A percentile compares a stretch with the other conserved stretches of the same genome.
These are phyloP conservation scores for Diplodia intermedia DNA, from an alignment of 2,329 filamentous ascomycete species.

Conservation along the genomic window DNA sequence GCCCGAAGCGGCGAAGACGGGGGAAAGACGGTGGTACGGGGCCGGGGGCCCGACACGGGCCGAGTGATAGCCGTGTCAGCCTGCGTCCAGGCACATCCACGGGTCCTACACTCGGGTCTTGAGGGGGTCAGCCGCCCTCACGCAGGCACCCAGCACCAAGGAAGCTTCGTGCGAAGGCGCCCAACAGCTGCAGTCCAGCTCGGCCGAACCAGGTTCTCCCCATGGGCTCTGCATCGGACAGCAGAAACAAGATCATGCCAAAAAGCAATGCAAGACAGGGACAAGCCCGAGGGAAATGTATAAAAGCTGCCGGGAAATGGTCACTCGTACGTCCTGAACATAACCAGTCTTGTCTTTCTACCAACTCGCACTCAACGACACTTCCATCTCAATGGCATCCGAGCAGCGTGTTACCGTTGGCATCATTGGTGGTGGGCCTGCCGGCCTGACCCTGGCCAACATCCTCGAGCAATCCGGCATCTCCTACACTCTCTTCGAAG, in stretches of 20 bases:
- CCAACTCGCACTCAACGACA: not conserved
- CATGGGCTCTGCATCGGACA: not conserved
- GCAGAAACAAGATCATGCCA: not conserved
- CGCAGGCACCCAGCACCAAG: not conserved
- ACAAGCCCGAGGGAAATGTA: not conserved
- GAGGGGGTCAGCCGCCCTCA: not conserved
- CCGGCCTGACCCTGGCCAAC: constrained; percentile 28
- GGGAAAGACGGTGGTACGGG: not conserved
- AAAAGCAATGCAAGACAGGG: not conserved
- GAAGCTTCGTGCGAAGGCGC: not conserved
- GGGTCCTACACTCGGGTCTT: not conserved
- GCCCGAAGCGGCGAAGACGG: not conserved
- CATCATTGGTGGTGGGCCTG: constrained; percentile 19
- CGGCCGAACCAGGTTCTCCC: not conserved
- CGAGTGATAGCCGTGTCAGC: not conserved
- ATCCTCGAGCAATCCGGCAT: constrained; percentile 24
- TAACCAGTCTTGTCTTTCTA: not conserved
- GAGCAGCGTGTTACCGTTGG: constrained; percentile 15
- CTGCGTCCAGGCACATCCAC: not conserved
- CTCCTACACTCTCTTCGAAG: constrained; percentile 37
- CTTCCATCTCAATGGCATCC: not conserved
- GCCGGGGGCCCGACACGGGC: not conserved
- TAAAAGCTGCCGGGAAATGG: not conserved
- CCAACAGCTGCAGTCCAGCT: not conserved
- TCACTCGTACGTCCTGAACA: not conserved